Percentiles rank a stretch among this genome's conserved stretches.
Evolutionary conservation across 306 rosid genomes (phyloP).

Genomic region (Dryas octopetala): DNA sequence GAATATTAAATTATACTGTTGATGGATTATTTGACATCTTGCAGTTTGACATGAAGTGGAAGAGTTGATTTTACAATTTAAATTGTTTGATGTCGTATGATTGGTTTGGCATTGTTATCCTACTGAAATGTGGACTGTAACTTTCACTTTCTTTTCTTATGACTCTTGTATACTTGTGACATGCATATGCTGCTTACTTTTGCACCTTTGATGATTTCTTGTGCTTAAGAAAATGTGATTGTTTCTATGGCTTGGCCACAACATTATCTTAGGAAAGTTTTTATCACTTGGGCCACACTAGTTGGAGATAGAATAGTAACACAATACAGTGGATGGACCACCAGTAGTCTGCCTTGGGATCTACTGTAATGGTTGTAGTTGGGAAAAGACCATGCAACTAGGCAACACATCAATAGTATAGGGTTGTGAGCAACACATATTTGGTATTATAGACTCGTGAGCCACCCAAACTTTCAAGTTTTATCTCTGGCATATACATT

Average conservation of each 20-base stretch:
- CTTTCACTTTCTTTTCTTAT: background rate
- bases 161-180: background rate
- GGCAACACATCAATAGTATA: background rate
- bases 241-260: background rate
- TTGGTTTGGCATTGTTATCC: background rate
- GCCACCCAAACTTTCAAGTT: background rate
- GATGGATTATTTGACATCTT: conserved; percentile 8
- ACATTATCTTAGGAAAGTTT: background rate
- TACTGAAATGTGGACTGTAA: background rate
- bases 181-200: background rate
- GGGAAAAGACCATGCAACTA: background rate
- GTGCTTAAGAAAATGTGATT: no score
- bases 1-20: background rate
- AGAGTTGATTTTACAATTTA: background rate
- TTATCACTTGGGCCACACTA: background rate
- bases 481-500: background rate
- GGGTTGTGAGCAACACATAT: background rate
- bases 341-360: background rate
- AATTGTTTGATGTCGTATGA: background rate
- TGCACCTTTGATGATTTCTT: background rate
- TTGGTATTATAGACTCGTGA: background rate
- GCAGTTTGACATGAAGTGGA: background rate
- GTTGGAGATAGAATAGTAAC: background rate
- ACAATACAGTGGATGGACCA: background rate
- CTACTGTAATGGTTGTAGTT: background rate